Conservation (phyloP, 2,329 filamentous ascomycete genomes). For the Diaporthe vexans region DNA sequence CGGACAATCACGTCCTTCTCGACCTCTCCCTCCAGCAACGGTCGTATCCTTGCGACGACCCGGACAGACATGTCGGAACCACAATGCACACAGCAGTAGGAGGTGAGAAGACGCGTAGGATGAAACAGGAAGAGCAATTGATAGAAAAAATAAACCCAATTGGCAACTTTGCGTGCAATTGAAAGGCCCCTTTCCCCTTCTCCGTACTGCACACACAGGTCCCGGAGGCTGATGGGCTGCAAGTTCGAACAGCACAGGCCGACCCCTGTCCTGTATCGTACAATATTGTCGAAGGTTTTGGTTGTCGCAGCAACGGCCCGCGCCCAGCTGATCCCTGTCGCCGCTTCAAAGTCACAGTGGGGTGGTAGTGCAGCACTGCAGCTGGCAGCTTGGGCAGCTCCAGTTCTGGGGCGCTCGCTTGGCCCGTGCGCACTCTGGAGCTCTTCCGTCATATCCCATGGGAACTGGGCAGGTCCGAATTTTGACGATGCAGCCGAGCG, state of each 20-base stretch:
- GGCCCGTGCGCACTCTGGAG: slow-evolving; percentile 14
- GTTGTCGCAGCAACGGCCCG: slow-evolving; percentile 30
- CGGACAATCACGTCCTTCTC: slow-evolving; percentile 90
- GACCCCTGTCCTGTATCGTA: neutral
- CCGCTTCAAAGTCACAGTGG: neutral
- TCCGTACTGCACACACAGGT: slow-evolving; percentile 17
- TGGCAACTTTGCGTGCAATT: neutral
- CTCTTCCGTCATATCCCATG: slow-evolving; percentile 26
- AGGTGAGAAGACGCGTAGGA: neutral
- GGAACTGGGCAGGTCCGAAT: slow-evolving; percentile 33
- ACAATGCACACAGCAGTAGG: neutral
- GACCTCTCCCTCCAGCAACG: slow-evolving; percentile 86
- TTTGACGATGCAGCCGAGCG: slow-evolving; percentile 29
- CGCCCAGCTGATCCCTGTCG: slow-evolving; percentile 17
- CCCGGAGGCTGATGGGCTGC: slow-evolving; percentile 12
- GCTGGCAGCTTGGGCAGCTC: neutral
- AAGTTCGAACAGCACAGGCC: slow-evolving; percentile 3
- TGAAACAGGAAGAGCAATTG: neutral
- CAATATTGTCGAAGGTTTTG: slow-evolving; percentile 20
- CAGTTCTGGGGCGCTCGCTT: neutral
- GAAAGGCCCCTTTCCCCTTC: slow-evolving; percentile 17
- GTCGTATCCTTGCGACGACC: slow-evolving; percentile 92
- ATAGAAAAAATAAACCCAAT: neutral
- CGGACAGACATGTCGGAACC: slow-evolving; percentile 73
- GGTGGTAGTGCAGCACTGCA: neutral